A percentile compares a stretch with the other conserved stretches of the same genome.
Conservation (phyloP, 1,284 basidiomycete genomes). For the Rhodotorula sp. region DNA sequence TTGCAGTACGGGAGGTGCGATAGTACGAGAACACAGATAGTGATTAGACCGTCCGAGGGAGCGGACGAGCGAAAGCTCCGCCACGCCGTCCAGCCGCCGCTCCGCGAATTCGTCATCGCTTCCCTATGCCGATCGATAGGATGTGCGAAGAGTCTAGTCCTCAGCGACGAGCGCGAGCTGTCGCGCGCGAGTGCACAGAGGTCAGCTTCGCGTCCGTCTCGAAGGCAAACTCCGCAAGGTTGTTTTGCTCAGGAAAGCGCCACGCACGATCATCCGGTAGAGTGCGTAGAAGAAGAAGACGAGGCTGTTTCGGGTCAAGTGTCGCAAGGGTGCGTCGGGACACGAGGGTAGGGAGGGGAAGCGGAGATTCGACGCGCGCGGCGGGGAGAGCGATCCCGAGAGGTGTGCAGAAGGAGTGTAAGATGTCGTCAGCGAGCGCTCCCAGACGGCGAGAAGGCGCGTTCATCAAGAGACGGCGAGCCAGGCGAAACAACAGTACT, state of each 20-base stretch:
- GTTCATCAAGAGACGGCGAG: not conserved
- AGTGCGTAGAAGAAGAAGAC: slow-evolving; percentile 69
- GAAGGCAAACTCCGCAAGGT: no score
- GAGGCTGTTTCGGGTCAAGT: slow-evolving; percentile 20
- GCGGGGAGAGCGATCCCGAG: not conserved
- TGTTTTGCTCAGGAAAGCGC: not conserved
- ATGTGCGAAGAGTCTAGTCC: slow-evolving; percentile 33
- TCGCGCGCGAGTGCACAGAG: not conserved
- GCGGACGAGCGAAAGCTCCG: no score
- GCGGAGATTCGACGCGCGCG: not conserved
- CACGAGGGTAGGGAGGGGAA: not conserved
- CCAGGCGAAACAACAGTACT: not conserved
- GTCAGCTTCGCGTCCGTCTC: no score
- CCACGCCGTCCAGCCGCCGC: no score
- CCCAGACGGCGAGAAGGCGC: not conserved
- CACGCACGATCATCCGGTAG: slow-evolving; percentile 61
- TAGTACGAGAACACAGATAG: no score
- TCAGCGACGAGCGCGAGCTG: slow-evolving; percentile 45
- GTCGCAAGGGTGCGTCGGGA: not conserved
- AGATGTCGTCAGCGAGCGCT: no score
- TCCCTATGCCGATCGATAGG: not conserved
- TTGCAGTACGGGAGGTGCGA: no score
- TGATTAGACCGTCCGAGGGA: no score
- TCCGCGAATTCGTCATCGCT: no score
- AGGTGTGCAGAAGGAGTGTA: no score